Percentiles rank a stretch among this genome's conserved stretches.
These are phyloP conservation scores for Saturnispora saitoi DNA, from an alignment of 805 yeast species.

Conservation along the genomic window DNA sequence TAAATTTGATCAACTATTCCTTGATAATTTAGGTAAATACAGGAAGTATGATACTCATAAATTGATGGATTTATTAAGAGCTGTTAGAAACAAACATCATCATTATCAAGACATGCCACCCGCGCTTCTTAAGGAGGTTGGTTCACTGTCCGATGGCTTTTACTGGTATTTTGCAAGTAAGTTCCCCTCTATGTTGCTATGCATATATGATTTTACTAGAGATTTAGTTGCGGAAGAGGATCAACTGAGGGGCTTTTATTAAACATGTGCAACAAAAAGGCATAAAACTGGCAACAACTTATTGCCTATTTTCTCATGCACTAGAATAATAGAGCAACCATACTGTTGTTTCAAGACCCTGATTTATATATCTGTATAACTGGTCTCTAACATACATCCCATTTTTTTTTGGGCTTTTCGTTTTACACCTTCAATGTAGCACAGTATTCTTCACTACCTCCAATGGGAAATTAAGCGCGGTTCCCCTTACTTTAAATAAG, in stretches of 20 bases:
- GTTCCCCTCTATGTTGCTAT: slow-evolving; percentile 76
- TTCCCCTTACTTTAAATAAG: no score
- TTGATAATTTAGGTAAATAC: slow-evolving; percentile 82
- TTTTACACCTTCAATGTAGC: no score
- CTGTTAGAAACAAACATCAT: slow-evolving; percentile 87
- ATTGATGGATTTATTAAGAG: slow-evolving; percentile 79
- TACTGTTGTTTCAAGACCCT: no score
- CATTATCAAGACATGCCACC: slow-evolving; percentile 86
- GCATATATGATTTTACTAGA: slow-evolving; percentile 45
- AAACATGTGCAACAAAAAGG: background rate
- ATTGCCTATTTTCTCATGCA: no score
- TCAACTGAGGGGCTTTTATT: slow-evolving; percentile 29
- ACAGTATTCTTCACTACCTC: no score
- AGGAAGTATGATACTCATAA: slow-evolving; percentile 76
- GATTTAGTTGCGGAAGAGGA: slow-evolving; percentile 35
- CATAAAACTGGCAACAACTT: no score
- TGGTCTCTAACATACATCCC: no score
- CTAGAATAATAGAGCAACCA: no score
- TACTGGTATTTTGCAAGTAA: slow-evolving; percentile 62
- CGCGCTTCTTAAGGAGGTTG: slow-evolving; percentile 54
- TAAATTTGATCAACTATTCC: slow-evolving; percentile 60
- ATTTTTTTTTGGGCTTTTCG: no score
- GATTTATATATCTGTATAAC: no score
- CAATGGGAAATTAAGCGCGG: no score
- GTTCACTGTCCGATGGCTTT: slow-evolving; percentile 79